A percentile compares a stretch with the other conserved stretches of the same genome.
Evolutionary conservation across 1,284 basidiomycete species (phyloP).

Genomic region (Pseudozyma thailandica): DNA sequence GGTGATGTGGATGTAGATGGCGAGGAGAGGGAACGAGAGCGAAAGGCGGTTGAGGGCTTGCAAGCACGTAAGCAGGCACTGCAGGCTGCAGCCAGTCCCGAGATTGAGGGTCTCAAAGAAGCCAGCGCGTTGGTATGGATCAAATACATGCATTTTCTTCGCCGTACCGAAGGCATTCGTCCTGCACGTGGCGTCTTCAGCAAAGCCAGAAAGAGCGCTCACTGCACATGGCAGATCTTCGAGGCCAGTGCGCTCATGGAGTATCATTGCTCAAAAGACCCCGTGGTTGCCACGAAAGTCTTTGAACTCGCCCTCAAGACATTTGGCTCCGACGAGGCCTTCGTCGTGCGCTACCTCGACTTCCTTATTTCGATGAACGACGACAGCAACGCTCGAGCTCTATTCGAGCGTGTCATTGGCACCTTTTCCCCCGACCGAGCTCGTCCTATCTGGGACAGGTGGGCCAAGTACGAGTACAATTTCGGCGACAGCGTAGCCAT

Average conservation of each 20-base stretch:
- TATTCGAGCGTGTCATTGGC: constrained; percentile 88
- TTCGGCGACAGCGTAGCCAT: constrained; percentile 91
- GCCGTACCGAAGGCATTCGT: constrained; percentile 85
- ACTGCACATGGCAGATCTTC: constrained; percentile 90
- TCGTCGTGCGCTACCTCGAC: constrained; percentile 86
- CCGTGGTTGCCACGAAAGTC: constrained; percentile 85
- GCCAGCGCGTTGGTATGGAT: constrained; percentile 74
- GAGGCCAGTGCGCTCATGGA: constrained; percentile 91
- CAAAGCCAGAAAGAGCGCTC: constrained; percentile 84
- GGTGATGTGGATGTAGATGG: constrained; percentile 69
- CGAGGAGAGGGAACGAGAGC: constrained; percentile 72
- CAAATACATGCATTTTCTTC: constrained; percentile 91
- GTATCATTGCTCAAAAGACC: constrained; percentile 90
- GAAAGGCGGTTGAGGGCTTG: constrained; percentile 70
- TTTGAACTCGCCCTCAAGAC: constrained; percentile 92
- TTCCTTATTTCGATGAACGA: constrained; percentile 96
- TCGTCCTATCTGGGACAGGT: constrained; percentile 89
- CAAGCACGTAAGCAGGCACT: constrained; percentile 68
- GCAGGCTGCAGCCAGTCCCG: constrained; percentile 65
- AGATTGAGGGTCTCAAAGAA: constrained; percentile 71
- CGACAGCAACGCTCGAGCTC: constrained; percentile 91
- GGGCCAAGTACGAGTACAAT: constrained; percentile 94
- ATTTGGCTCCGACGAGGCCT: constrained; percentile 80
- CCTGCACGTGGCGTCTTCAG: constrained; percentile 82
- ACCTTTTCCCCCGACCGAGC: constrained; percentile 83